Evolutionary conservation across 352 stramenopile species (phyloP).

Genomic region (Phytophthora cryptogea): DNA sequence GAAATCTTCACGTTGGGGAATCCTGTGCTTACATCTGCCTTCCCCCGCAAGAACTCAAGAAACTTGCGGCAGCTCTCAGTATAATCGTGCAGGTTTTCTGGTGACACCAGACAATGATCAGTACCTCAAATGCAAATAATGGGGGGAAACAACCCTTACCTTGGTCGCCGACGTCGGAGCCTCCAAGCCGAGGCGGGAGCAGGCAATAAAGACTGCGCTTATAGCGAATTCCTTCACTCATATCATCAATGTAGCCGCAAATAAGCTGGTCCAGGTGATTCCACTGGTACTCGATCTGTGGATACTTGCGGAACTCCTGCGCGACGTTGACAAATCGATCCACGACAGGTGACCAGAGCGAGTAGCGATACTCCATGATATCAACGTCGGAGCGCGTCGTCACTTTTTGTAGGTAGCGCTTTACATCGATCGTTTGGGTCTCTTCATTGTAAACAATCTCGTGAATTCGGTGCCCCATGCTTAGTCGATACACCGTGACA

Average conservation of each 20-base stretch:
- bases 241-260: slow-evolving; percentile 86
- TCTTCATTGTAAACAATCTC: slow-evolving; percentile 89
- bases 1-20: slow-evolving; percentile 65
- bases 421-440: slow-evolving; percentile 86
- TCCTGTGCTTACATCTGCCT: slow-evolving; percentile 51
- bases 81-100: slow-evolving; percentile 60
- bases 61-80: slow-evolving; percentile 74
- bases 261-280: slow-evolving; percentile 88
- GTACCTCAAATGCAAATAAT: background rate
- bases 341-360: slow-evolving; percentile 73
- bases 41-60: slow-evolving; percentile 66
- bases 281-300: slow-evolving; percentile 81
- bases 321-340: slow-evolving; percentile 66
- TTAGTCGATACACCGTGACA: slow-evolving; percentile 66
- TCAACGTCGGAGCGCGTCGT: slow-evolving; percentile 68
- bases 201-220: slow-evolving; percentile 81
- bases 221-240: slow-evolving; percentile 84
- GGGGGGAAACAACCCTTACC: slow-evolving; percentile 17
- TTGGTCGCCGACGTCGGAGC: slow-evolving; percentile 35
- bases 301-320: slow-evolving; percentile 87
- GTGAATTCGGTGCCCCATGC: slow-evolving; percentile 89
- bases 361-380: slow-evolving; percentile 86
- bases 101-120: slow-evolving; percentile 17
- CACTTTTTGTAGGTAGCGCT: slow-evolving; percentile 77
- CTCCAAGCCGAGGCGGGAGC: slow-evolving; percentile 52